phyloP scores from a whole-genome alignment of 176 grass and related monocot genomes.

The sorghum (Sorghum bicolor) region Sorghum_bicolor_NCBIv3 NC_012870.2:8942001-8942500 shows the following conservation, averaged over 20 bases:
- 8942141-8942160: slow-evolving; percentile 97
- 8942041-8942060: background rate
- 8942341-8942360: slow-evolving; percentile 65
- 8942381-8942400: background rate
- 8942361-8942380: slow-evolving; percentile 17
- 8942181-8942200: slow-evolving; percentile 80
- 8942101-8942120: slow-evolving; percentile 39
- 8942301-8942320: slow-evolving; percentile 84
- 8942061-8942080: background rate
- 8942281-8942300: slow-evolving; percentile 98
- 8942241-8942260: slow-evolving; percentile 98
- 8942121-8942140: slow-evolving; percentile 95
- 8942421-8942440: slow-evolving; percentile 30
- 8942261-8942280: slow-evolving; percentile 95
- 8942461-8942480: background rate
- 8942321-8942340: slow-evolving; percentile 96
- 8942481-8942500: slow-evolving; percentile 17
- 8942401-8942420: slow-evolving; percentile 22
- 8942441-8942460: slow-evolving; percentile 16
- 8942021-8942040: slow-evolving; percentile 12
- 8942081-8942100: slow-evolving; percentile 9
- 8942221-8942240: slow-evolving; percentile 98
- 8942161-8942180: slow-evolving; percentile 89
- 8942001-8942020: slow-evolving; percentile 15
- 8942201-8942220: slow-evolving; percentile 98